Conservation (phyloP, 805 yeast species). For the Priceomyces carsonii region DNA sequence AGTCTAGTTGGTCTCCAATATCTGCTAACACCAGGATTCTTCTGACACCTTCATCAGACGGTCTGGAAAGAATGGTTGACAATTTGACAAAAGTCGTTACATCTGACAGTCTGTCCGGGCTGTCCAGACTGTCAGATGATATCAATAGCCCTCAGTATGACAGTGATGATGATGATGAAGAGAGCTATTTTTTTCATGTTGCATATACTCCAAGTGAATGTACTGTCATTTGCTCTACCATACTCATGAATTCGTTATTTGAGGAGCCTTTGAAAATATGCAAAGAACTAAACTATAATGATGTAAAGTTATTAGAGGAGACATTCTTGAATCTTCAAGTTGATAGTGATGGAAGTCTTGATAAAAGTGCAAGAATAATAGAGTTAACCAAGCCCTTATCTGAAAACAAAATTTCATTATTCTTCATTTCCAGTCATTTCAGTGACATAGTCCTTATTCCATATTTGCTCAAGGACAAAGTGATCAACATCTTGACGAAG, state of each 20-base stretch:
- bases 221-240: slow-evolving; percentile 54
- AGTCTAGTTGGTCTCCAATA: slow-evolving; percentile 3
- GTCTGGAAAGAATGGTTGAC: slow-evolving; percentile 7
- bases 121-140: no score
- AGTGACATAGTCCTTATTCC: slow-evolving; percentile 67
- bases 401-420: slow-evolving; percentile 54
- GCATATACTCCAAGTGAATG: slow-evolving; percentile 66
- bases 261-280: slow-evolving; percentile 38
- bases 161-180: slow-evolving; percentile 26
- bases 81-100: slow-evolving; percentile 10
- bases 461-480: slow-evolving; percentile 40
- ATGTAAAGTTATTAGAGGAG: slow-evolving; percentile 42
- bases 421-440: slow-evolving; percentile 63
- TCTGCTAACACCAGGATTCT: neutral
- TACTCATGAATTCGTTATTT: slow-evolving; percentile 39
- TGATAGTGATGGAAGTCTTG: slow-evolving; percentile 58
- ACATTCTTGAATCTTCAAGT: slow-evolving; percentile 56
- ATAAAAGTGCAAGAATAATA: slow-evolving; percentile 51
- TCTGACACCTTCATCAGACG: slow-evolving; percentile 1
- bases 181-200: slow-evolving; percentile 54
- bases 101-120: no score
- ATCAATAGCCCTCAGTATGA: no score
- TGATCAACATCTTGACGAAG: slow-evolving; percentile 44
- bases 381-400: slow-evolving; percentile 62
- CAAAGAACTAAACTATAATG: slow-evolving; percentile 27